These are phyloP conservation scores for Sclerotiophoma versabilis DNA, from an alignment of 2,329 filamentous ascomycete genomes.

Conservation along the genomic window DNA sequence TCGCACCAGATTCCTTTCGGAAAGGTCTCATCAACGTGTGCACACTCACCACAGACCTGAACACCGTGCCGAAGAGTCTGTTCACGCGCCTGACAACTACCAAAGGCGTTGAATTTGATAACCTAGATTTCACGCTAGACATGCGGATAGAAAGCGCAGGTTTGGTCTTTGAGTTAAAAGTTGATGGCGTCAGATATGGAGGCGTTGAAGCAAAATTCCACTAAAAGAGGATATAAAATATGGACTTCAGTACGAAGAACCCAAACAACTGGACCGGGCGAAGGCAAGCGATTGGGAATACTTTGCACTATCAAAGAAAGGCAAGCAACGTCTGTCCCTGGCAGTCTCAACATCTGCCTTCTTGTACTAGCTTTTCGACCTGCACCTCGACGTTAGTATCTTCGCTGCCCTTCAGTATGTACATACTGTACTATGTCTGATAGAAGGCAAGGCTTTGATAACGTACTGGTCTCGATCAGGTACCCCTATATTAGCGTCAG, in stretches of 20 bases:
- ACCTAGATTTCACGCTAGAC: constrained; percentile 81
- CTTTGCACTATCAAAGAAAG: background rate
- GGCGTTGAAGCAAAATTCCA: constrained; percentile 81
- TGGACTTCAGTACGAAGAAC: background rate
- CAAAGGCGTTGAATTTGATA: constrained; percentile 80
- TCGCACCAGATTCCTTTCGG: constrained; percentile 62
- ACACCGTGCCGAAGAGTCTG: constrained; percentile 73
- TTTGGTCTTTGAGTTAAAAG: constrained; percentile 78
- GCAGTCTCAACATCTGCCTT: background rate
- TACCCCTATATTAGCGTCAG: background rate
- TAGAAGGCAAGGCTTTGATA: background rate
- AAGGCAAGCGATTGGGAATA: too few species aligned
- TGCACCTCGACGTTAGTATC: background rate
- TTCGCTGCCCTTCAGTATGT: background rate
- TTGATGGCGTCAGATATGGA: constrained; percentile 79
- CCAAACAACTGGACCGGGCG: too few species aligned
- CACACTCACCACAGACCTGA: constrained; percentile 80
- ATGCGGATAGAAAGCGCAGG: constrained; percentile 83
- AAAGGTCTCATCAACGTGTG: constrained; percentile 72
- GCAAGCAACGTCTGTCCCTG: background rate
- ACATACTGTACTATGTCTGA: background rate
- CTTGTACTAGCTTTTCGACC: background rate
- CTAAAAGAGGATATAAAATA: constrained; percentile 44
- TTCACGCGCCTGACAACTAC: constrained; percentile 81
- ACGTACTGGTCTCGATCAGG: background rate